A percentile compares a stretch with the other conserved stretches of the same genome.
Conservation (phyloP, 2,329 filamentous ascomycete species). For the Arthrinium puccinioides region DNA sequence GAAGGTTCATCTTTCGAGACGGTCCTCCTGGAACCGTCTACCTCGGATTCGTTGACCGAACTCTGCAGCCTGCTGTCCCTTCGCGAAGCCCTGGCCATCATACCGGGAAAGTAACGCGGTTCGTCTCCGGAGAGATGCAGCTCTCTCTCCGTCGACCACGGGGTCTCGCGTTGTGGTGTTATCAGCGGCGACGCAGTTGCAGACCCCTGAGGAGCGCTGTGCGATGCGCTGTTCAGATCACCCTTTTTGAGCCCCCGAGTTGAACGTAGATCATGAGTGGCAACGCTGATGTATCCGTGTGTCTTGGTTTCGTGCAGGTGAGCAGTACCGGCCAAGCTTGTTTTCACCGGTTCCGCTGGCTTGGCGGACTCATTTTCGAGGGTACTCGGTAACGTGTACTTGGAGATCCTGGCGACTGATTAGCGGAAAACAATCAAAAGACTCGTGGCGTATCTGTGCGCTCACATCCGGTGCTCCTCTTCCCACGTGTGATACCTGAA, state of each 20-base stretch:
- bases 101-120: constrained; percentile 65
- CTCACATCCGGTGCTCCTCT: constrained; percentile 80
- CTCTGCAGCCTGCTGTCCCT: constrained; percentile 32
- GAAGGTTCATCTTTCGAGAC: constrained; percentile 12
- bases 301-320: constrained; percentile 2
- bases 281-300: neutral
- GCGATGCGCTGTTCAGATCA: constrained; percentile 3
- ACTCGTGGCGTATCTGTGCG: constrained; percentile 8
- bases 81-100: constrained; percentile 48
- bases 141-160: constrained; percentile 32
- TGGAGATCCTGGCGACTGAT: constrained; percentile 4
- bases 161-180: constrained; percentile 21
- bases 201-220: neutral
- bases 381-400: neutral
- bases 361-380: too few relatives aligned
- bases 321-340: constrained; percentile 6
- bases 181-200: constrained; percentile 11
- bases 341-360: constrained; percentile 22
- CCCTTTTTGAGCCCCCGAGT: constrained; percentile 6
- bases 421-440: neutral
- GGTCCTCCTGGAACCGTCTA: constrained; percentile 12
- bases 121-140: constrained; percentile 50
- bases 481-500: constrained; percentile 82
- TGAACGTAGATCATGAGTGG: constrained; percentile 6
- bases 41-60: constrained; percentile 32